These are phyloP conservation scores for Phytophthora citricola DNA, from an alignment of 352 stramenopile genomes.

Conservation along the genomic window DNA sequence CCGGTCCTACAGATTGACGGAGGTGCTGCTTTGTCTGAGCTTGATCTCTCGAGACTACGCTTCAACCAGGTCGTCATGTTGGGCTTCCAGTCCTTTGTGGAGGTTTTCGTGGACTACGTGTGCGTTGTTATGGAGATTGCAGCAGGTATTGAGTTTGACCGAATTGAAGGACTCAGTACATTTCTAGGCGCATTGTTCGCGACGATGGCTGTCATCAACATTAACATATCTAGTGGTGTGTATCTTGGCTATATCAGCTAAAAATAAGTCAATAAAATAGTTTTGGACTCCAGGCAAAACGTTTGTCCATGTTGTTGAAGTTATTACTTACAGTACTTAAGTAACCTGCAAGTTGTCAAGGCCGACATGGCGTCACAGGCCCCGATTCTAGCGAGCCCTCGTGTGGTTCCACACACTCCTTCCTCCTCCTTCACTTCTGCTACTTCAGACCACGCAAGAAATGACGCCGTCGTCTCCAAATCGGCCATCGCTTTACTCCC, in stretches of 20 bases:
- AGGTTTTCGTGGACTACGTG: conserved; percentile 40
- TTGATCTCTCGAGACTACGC: conserved; percentile 10
- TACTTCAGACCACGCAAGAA: conserved; percentile 1
- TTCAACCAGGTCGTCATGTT: conserved; percentile 31
- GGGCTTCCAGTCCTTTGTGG: conserved; percentile 24
- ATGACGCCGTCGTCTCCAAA: conserved; percentile 6
- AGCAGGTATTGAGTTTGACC: conserved; percentile 35
- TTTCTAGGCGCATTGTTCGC: conserved; percentile 36
- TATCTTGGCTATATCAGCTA: conserved; percentile 21
- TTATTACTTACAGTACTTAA: background rate
- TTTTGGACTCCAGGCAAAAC: too few relatives aligned
- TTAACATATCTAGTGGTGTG: conserved; percentile 36
- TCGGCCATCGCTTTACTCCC: background rate
- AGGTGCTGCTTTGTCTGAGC: conserved; percentile 11
- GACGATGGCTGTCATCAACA: conserved; percentile 35
- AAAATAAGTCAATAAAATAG: too few relatives aligned
- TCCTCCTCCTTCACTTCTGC: conserved; percentile 15
- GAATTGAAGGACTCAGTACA: conserved; percentile 25
- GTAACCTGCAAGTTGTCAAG: background rate
- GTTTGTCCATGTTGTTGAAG: background rate
- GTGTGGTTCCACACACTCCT: conserved; percentile 10
- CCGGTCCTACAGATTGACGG: conserved; percentile 8
- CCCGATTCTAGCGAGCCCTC: conserved; percentile 12
- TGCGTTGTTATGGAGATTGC: conserved; percentile 39
- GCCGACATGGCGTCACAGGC: conserved; percentile 4